A percentile compares a stretch with the other conserved stretches of the same genome.
These are phyloP conservation scores for Schwanniomyces sp. DNA, from an alignment of 805 yeast species.

Conservation along the genomic window DNA sequence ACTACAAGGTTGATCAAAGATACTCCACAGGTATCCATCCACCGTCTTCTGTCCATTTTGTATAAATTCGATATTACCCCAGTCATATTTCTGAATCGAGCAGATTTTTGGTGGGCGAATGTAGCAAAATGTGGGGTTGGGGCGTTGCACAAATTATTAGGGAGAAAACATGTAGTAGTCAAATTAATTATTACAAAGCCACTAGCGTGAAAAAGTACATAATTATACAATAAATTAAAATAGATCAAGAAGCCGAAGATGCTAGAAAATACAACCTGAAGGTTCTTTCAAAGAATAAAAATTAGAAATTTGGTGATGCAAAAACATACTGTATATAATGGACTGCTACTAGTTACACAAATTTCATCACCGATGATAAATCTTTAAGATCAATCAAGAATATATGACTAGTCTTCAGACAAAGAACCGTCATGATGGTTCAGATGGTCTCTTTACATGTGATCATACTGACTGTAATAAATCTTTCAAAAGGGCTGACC, in stretches of 20 bases:
- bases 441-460: not conserved
- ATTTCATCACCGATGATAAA: not conserved
- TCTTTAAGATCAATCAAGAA: not conserved
- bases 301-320: not conserved
- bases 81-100: not conserved
- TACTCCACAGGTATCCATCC: not conserved
- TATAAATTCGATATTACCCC: not conserved
- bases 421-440: not conserved
- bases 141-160: not conserved
- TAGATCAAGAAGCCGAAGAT: too few species aligned
- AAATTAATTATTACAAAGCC: too few species aligned
- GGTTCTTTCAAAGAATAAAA: not conserved
- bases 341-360: not conserved
- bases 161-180: too few species aligned
- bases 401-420: not conserved
- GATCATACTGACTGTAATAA: slow-evolving; percentile 9
- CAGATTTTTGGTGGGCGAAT: not conserved
- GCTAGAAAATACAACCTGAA: too few species aligned
- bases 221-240: too few species aligned
- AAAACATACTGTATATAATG: not conserved
- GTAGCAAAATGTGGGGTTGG: not conserved
- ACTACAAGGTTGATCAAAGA: not conserved
- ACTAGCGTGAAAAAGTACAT: too few species aligned
- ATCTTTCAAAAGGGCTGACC: slow-evolving; percentile 10
- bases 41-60: not conserved